Base-by-base conservation (phyloP, 2,329 filamentous ascomycete species). In the Biscogniauxia marginata region DNA sequence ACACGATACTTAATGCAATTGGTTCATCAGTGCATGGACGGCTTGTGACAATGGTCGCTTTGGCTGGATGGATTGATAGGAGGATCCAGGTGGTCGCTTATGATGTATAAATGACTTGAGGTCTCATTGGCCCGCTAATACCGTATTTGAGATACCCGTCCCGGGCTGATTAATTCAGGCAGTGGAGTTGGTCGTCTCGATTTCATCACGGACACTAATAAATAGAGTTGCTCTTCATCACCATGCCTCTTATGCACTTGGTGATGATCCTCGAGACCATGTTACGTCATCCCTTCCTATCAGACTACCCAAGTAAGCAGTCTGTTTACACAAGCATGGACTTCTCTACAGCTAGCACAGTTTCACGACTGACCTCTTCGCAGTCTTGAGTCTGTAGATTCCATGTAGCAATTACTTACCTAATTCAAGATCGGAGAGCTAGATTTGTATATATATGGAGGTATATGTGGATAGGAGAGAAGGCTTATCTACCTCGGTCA, bases 91-190 rank as follows among this genome's bases (percentile, higher is more conserved):
- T 47, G 60, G 53, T 57, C 60, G 58, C 62, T 67, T 65, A 69
- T 56, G 62, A 69, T 69, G 67, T 70, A 69, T 68, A 66, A 67
- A 68, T 63, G 67, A 65, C 50, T 63, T 61, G 53, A 55, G 52
- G 67, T 66, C 63, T 54, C 52, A 22, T 53, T 3, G 57, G 60
- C 57, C 65, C 59, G 51, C 52, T 67, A 68, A 68, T 70, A 65
- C 65, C 56, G 61, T 61, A 65, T 62, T 55, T 59, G 64, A 68
- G 67, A 69, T 70, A 68, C 66, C 65, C 64, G 63, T 60, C 60
- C 59, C 60, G 56, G 63, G 60, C 54, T 58, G 59, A 62, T 61
- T 58, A 63, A 57, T 65, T 65, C 62, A 64, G 63, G 60, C 58
- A 63, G 61, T 65, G 62, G 65, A 65, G 61, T 62, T 65, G 59